Percentiles rank a stretch among this genome's conserved stretches.
Conservation (phyloP, 2,329 filamentous ascomycete genomes). For the Xylogone sp. region DNA sequence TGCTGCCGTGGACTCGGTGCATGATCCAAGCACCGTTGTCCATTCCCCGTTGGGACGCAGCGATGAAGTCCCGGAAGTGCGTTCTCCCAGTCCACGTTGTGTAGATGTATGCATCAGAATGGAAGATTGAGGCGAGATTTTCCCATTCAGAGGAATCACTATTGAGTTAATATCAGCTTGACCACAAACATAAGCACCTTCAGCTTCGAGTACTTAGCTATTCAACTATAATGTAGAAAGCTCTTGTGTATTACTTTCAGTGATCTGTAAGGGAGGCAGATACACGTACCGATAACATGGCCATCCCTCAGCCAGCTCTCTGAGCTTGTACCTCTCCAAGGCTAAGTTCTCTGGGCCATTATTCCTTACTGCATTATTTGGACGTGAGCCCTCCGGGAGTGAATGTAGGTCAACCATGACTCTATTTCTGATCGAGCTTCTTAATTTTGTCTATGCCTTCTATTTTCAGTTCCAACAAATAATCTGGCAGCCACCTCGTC, state of each 20-base stretch:
- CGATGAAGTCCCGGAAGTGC: constrained; percentile 35
- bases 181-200: not conserved
- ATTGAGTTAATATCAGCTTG: not conserved
- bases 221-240: too few species aligned
- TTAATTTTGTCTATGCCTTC: too few species aligned
- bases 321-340: constrained; percentile 41
- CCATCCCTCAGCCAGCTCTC: constrained; percentile 47
- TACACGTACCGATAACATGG: constrained; percentile 37
- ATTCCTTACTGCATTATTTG: constrained; percentile 38
- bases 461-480: too few species aligned
- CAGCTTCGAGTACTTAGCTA: too few species aligned
- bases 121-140: constrained; percentile 46
- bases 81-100: constrained; percentile 46
- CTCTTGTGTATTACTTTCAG: too few species aligned
- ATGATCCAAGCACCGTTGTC: constrained; percentile 38
- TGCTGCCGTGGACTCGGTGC: constrained; percentile 38
- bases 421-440: too few species aligned
- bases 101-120: constrained; percentile 41
- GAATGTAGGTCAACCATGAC: constrained; percentile 32
- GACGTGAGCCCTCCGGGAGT: constrained; percentile 32
- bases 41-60: constrained; percentile 33
- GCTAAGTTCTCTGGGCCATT: constrained; percentile 41
- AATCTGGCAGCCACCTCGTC: too few species aligned
- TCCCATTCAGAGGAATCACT: constrained; percentile 48
- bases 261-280: too few species aligned